Evolutionary conservation across 2,329 filamentous ascomycete species (phyloP).

Genomic region (Eutypa lata): DNA sequence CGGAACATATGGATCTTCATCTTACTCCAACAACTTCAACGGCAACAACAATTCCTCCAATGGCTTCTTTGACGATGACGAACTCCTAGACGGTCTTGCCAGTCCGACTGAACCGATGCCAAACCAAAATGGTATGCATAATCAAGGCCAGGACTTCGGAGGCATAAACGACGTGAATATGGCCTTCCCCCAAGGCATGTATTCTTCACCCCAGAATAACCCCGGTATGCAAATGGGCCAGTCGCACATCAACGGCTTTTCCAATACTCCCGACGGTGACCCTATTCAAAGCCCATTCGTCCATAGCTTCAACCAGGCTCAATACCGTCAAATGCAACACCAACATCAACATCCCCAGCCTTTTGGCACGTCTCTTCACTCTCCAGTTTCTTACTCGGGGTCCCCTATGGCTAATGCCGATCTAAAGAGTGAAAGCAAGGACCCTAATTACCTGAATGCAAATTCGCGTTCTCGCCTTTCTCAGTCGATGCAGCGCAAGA

Average conservation of each 20-base stretch:
- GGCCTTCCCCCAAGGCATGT: slow-evolving; percentile 53
- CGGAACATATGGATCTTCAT: slow-evolving; percentile 52
- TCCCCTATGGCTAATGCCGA: slow-evolving; percentile 50
- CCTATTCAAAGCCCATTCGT: slow-evolving; percentile 90
- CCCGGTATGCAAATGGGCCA: slow-evolving; percentile 61
- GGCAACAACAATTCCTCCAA: slow-evolving; percentile 58
- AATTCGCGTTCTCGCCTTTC: slow-evolving; percentile 59
- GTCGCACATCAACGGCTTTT: slow-evolving; percentile 74
- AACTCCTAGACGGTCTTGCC: slow-evolving; percentile 72
- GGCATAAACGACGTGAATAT: slow-evolving; percentile 56
- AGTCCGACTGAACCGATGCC: slow-evolving; percentile 46
- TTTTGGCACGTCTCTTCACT: slow-evolving; percentile 53
- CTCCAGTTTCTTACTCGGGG: slow-evolving; percentile 47
- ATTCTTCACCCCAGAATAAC: slow-evolving; percentile 53
- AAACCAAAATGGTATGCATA: slow-evolving; percentile 47
- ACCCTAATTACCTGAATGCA: slow-evolving; percentile 53
- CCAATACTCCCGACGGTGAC: slow-evolving; percentile 85
- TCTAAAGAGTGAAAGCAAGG: slow-evolving; percentile 45
- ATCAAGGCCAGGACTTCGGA: slow-evolving; percentile 54
- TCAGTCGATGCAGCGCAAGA: slow-evolving; percentile 67
- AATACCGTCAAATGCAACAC: slow-evolving; percentile 71
- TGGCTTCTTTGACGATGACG: slow-evolving; percentile 85
- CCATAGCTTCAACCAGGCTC: slow-evolving; percentile 71
- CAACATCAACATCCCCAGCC: slow-evolving; percentile 54
- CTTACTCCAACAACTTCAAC: slow-evolving; percentile 61